Evolutionary conservation across 2,329 filamentous ascomycete genomes (phyloP).

Genomic region (Cordyceps tenuipes): DNA sequence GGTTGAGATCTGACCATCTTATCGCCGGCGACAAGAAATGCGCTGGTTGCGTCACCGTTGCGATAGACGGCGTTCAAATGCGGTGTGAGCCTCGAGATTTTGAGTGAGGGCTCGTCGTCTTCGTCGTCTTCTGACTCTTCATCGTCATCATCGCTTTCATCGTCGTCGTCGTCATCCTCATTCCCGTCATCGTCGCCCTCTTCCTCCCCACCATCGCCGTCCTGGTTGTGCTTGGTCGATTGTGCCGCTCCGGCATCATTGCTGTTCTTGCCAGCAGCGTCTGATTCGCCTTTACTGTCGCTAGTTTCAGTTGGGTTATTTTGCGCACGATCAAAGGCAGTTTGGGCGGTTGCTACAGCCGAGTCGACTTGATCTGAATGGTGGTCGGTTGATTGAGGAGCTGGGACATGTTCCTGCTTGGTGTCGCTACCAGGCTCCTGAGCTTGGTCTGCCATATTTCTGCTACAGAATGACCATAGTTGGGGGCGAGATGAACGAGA

Average conservation of each 20-base stretch:
- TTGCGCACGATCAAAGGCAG: neutral
- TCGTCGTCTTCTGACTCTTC: conserved; percentile 55
- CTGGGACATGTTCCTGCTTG: neutral
- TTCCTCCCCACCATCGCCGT: conserved; percentile 9
- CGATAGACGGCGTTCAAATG: conserved; percentile 75
- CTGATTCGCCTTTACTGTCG: neutral
- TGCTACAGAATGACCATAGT: conserved; percentile 1
- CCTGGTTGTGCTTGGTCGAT: neutral
- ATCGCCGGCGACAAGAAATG: conserved; percentile 84
- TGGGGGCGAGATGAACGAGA: neutral
- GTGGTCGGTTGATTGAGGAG: neutral
- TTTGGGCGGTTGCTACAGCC: neutral
- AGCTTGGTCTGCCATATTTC: conserved; percentile 13
- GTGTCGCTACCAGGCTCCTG: conserved; percentile 10
- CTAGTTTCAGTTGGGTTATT: neutral
- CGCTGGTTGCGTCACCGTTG: conserved; percentile 89
- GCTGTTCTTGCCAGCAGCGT: neutral
- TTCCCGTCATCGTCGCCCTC: conserved; percentile 9
- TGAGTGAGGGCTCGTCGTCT: conserved; percentile 88
- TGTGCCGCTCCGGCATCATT: neutral
- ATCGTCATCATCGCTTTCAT: conserved; percentile 35
- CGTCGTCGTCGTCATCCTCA: conserved; percentile 20
- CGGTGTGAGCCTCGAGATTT: conserved; percentile 81
- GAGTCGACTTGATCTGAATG: neutral
- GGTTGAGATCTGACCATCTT: conserved; percentile 66